A percentile compares a stretch with the other conserved stretches of the same genome.
These are phyloP conservation scores for Elsinoe ampelina DNA, from an alignment of 2,329 filamentous ascomycete species.

Conservation along the genomic window DNA sequence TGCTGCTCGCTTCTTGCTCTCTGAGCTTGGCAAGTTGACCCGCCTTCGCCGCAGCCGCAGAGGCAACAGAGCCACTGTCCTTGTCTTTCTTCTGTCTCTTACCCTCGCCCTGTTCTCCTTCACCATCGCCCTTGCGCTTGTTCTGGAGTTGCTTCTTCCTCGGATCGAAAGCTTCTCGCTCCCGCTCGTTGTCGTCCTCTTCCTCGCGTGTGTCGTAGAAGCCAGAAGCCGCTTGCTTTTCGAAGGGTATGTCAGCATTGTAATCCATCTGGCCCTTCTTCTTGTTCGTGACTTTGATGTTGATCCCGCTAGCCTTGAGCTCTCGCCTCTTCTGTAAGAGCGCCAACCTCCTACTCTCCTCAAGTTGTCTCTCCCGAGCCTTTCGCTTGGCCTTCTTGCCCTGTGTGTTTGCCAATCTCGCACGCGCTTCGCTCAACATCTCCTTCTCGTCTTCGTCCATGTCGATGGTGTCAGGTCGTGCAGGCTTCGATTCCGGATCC, in stretches of 20 bases:
- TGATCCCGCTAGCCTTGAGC: constrained; percentile 95
- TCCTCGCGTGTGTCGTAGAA: constrained; percentile 94
- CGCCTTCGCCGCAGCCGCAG: constrained; percentile 82
- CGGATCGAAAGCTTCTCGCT: constrained; percentile 80
- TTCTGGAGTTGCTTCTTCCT: constrained; percentile 82
- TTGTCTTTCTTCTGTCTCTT: constrained; percentile 89
- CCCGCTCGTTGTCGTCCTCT: constrained; percentile 66
- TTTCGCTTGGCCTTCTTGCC: constrained; percentile 99
- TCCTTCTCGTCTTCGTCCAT: constrained; percentile 99
- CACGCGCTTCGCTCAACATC: constrained; percentile 95
- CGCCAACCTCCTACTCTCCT: constrained; percentile 84
- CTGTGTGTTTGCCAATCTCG: constrained; percentile 92
- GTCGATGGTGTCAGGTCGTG: constrained; percentile 91
- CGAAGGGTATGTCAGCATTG: constrained; percentile 97
- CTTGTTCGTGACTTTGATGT: constrained; percentile 84
- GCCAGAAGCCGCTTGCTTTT: constrained; percentile 77
- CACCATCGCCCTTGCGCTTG: constrained; percentile 85
- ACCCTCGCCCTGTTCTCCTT: constrained; percentile 66
- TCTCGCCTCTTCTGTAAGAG: constrained; percentile 90
- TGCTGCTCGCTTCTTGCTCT: constrained; percentile 95
- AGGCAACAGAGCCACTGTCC: constrained; percentile 63
- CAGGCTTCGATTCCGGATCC: constrained; percentile 94
- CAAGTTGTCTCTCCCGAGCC: constrained; percentile 86
- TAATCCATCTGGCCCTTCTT: constrained; percentile 99
- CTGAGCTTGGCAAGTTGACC: constrained; percentile 90